Conservation (phyloP, 2,329 filamentous ascomycete species). For the Aciculosporium take region DNA sequence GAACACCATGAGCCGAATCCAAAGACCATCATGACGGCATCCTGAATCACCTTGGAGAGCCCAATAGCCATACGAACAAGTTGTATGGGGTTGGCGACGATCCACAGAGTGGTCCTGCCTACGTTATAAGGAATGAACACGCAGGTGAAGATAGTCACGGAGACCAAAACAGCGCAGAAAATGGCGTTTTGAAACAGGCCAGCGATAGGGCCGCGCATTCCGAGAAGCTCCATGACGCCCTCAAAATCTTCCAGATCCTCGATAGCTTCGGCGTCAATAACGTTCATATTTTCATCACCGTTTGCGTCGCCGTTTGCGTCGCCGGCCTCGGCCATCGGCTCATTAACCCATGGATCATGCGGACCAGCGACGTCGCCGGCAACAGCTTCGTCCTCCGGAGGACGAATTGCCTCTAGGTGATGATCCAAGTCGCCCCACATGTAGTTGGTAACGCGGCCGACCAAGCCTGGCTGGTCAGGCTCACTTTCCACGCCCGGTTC, state of each 20-base stretch:
- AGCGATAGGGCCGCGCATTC: constrained; percentile 84
- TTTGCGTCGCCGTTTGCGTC: constrained; percentile 25
- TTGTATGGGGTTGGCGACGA: constrained; percentile 65
- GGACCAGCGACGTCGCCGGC: constrained; percentile 47
- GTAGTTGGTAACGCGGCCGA: constrained; percentile 36
- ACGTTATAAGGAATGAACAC: constrained; percentile 87
- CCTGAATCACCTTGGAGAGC: constrained; percentile 65
- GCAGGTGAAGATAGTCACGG: constrained; percentile 69
- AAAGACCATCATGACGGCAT: constrained; percentile 51
- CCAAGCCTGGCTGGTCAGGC: constrained; percentile 12
- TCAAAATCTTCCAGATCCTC: constrained; percentile 90
- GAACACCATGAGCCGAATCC: constrained; percentile 36
- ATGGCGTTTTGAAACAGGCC: constrained; percentile 88
- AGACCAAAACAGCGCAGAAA: constrained; percentile 83
- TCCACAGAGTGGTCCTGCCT: constrained; percentile 69
- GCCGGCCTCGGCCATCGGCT: constrained; percentile 17
- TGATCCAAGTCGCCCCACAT: constrained; percentile 45
- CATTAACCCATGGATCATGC: constrained; percentile 11
- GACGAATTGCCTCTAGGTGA: constrained; percentile 15
- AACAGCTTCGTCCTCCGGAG: constrained; percentile 8
- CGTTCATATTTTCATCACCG: constrained; percentile 25
- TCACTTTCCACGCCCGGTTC: constrained; percentile 7
- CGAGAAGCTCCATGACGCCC: constrained; percentile 87
- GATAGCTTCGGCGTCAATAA: constrained; percentile 41
- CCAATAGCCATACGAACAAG: constrained; percentile 60